Evolutionary conservation across 805 yeast genomes (phyloP).

Genomic region (Ogataea paraovalis): DNA sequence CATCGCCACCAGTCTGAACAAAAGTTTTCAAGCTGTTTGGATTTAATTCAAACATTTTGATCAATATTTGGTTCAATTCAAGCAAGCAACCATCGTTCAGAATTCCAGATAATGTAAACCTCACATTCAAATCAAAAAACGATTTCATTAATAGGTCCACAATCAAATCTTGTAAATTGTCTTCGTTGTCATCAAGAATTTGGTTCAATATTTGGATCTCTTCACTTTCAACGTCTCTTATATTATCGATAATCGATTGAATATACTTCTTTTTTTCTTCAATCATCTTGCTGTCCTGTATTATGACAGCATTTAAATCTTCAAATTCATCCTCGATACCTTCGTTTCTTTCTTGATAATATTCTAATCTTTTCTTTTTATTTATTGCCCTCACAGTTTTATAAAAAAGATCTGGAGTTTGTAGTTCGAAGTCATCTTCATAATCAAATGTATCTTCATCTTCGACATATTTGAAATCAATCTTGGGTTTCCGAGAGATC

Average conservation of each 20-base stretch:
- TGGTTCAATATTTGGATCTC: not conserved
- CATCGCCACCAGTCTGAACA: not conserved
- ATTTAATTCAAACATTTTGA: not conserved
- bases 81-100: not conserved
- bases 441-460: conserved; percentile 11
- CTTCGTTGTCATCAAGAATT: not conserved
- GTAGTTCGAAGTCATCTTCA: conserved; percentile 18
- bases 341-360: conserved; percentile 7
- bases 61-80: not conserved
- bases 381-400: conserved; percentile 15
- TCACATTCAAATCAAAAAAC: not conserved
- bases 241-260: not conserved
- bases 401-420: conserved; percentile 7
- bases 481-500: not conserved
- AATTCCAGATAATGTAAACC: not conserved
- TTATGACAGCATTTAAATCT: not conserved
- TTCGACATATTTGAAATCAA: conserved; percentile 15
- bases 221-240: not conserved
- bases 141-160: not conserved
- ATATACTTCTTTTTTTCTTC: not conserved
- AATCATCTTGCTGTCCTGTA: not conserved
- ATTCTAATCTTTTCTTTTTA: conserved; percentile 17
- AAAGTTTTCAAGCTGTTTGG: not conserved
- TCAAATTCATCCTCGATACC: conserved; percentile 8
- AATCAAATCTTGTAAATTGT: not conserved